Evolutionary conservation across 257 asterid species (phyloP), one percentile per base, ranked within the genome.

Genomic region (Solanum acaule): DNA sequence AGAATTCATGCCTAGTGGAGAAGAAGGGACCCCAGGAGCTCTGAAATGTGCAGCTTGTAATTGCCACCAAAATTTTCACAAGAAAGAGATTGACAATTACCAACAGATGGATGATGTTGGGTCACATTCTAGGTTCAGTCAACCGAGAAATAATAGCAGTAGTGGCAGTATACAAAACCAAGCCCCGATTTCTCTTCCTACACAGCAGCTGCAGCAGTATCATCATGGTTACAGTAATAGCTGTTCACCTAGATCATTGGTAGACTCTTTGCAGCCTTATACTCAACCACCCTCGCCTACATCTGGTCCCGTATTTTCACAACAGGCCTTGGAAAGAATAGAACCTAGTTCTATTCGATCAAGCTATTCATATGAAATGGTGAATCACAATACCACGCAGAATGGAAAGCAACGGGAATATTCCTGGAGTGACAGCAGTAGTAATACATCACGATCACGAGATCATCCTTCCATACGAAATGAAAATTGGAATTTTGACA

Each of bases 401-500:
- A 93, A 87, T 40, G 95, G 96, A 25, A 81, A 92, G 46, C 90
- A 87, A 34, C 92, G 95, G 98, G 90, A 91, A 20, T 95, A 94
- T 63, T 84, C 73, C 81, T 94, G 90, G 86, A 91, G 95, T 88
- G 92, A 93, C n/a, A 72, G 89, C 15, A 87, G 88, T 88, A 89
- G 91, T 79, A 89, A 87, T 88, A 35, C 77, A 70, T 84, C 88
- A 2, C 71, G 72, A 70, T 84, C 88, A 2, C 71, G 72, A 33
- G 95, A 92, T 92, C 92, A 59, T 86, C 78, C 88, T 71, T 65
- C 94, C 1, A 83, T 91, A 37, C 88, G 63, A 29, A 92, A 89
- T 42, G 95, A 91, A 79, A 87, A 89, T 78, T 91, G 90, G 81
- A 92, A 89, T 86, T 91, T 88, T 63, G 94, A 92, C 81, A 34